Base-by-base conservation (phyloP, 2,329 filamentous ascomycete genomes). In the Arthrobotrys pseudoclavata region DNA sequence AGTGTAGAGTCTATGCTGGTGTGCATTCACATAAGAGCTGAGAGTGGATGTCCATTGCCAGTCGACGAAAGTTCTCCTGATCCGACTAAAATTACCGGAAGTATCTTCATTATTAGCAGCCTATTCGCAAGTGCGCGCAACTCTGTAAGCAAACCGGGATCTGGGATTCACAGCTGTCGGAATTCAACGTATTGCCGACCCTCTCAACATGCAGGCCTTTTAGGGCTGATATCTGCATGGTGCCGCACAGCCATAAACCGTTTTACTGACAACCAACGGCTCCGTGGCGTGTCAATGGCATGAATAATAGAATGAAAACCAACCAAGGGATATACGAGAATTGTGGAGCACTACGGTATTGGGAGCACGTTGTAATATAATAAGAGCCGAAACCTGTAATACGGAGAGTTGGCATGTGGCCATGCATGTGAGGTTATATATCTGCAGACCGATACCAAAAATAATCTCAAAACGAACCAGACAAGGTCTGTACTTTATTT, bases 381-480 rank as follows among this genome's bases (percentile, higher is more conserved):
- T 31, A 40, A 24, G 55, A 24, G n/a, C 34, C 20, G 55, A 4
- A 42, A 26, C 1, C 4, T 13, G 55, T 60, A 60, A 60, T 40
- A 60, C 55, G 55, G 55, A 60, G 55, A 40, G 2, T 40, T 40
- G 15, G 37, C 5, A 40, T 40, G 37, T 3, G 37, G 37, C 37
- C 37, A 40, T 40, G 50, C 50, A 31, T 9, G 50, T 53, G 10
- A 15, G n/a, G 24, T 7, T 10, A 18, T 40, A 15, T 13, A 40
- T 18, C 26, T 4, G 50, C 26, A 29, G 18, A 48, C 3, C 50
- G 15, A 24, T n/a, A 26, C 29, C 52, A 57, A 57, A 57, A 57
- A 34, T 57, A 37, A 37, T 57, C 37, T 40, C 12, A 3, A 40
- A 40, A 40, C 34, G 12, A 40, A 40, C 37, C 13, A 40, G 7